Evolutionary conservation across 192 early-diverging fungal genomes (phyloP).

Genomic region (Chytriomyces sp.): DNA sequence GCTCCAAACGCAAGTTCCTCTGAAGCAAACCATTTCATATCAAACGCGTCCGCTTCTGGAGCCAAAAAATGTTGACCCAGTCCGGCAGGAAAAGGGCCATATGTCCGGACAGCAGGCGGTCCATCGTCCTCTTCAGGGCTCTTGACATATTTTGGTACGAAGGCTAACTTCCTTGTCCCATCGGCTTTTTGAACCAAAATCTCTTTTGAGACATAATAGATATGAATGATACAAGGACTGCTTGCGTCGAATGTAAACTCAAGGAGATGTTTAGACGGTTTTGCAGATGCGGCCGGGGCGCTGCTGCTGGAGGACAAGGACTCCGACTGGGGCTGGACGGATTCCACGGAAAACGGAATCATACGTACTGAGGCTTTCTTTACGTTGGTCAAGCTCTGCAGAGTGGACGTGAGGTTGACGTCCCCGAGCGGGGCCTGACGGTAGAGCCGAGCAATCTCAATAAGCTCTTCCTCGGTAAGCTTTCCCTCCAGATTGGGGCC

Average conservation of each 20-base stretch:
- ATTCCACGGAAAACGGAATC: not conserved
- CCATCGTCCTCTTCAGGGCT: not conserved
- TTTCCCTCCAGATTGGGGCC: not conserved
- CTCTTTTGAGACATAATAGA: constrained; percentile 19
- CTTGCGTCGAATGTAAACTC: constrained; percentile 28
- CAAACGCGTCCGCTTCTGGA: constrained; percentile 23
- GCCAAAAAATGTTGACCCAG: constrained; percentile 5
- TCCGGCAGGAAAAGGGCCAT: constrained; percentile 28
- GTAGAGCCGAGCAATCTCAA: constrained; percentile 2
- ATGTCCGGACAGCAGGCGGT: not conserved
- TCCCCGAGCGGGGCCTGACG: constrained; percentile 11
- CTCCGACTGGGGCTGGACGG: not conserved
- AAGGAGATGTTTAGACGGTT: not conserved
- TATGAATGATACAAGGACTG: constrained; percentile 12
- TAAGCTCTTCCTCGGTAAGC: constrained; percentile 13
- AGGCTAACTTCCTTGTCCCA: not conserved
- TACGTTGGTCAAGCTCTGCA: constrained; percentile 21
- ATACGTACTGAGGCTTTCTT: constrained; percentile 16
- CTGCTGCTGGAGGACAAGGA: not conserved
- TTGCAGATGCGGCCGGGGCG: not conserved
- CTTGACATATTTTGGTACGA: constrained; percentile 1
- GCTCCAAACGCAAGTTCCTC: constrained; percentile 13
- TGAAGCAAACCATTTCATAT: not conserved
- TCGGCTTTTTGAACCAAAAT: not conserved
- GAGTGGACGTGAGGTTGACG: constrained; percentile 1